Conservation (phyloP, 768 basidiomycete genomes). For the Trametes maxima region DNA sequence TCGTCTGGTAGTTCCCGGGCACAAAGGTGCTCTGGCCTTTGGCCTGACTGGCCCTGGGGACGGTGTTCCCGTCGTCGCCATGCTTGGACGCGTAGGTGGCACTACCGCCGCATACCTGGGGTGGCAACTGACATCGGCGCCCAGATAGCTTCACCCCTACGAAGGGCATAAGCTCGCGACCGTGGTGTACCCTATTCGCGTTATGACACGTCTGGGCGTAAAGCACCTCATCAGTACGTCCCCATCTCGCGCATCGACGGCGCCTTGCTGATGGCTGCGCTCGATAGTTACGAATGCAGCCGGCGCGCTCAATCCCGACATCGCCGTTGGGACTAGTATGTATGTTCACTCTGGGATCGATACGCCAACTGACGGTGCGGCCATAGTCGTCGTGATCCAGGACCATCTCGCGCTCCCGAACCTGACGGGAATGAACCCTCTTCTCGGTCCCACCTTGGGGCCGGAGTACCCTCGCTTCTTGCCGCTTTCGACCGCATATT, state of each 20-base stretch:
- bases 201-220: slow-evolving; percentile 78
- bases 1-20: slow-evolving; percentile 64
- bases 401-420: slow-evolving; percentile 86
- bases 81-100: slow-evolving; percentile 77
- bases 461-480: slow-evolving; percentile 72
- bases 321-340: slow-evolving; percentile 83
- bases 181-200: slow-evolving; percentile 77
- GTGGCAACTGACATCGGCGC: slow-evolving; percentile 1
- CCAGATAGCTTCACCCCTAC: slow-evolving; percentile 74
- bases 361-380: neutral
- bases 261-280: neutral
- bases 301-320: slow-evolving; percentile 72
- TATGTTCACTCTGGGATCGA: slow-evolving; percentile 6
- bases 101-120: neutral
- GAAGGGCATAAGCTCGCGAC: slow-evolving; percentile 75
- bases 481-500: slow-evolving; percentile 84
- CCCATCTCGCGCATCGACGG: neutral
- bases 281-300: slow-evolving; percentile 83
- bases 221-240: slow-evolving; percentile 71
- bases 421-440: slow-evolving; percentile 74
- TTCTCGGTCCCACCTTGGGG: slow-evolving; percentile 70
- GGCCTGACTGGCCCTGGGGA: slow-evolving; percentile 65
- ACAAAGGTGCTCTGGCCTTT: slow-evolving; percentile 80
- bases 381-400: slow-evolving; percentile 74
- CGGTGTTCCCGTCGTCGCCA: slow-evolving; percentile 82